Conservation (phyloP, 2,329 filamentous ascomycete genomes). For the Mycocentrospora acerina region DNA sequence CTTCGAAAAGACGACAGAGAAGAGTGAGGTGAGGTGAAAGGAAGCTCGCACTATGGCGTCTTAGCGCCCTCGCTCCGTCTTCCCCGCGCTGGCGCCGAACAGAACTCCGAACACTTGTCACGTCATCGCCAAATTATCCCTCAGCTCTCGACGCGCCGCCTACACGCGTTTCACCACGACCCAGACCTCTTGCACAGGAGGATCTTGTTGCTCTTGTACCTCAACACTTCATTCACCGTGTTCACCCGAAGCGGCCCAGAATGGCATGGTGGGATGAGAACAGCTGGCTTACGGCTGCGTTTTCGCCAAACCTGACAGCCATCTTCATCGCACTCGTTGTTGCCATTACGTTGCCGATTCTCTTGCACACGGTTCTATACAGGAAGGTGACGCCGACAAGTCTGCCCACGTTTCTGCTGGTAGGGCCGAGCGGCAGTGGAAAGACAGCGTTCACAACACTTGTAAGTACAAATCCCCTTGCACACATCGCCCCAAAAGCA, state of each 20-base stretch:
- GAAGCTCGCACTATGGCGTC: slow-evolving; percentile 25
- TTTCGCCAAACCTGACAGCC: slow-evolving; percentile 47
- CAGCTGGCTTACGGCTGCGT: slow-evolving; percentile 50
- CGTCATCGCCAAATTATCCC: slow-evolving; percentile 17
- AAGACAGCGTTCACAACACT: slow-evolving; percentile 88
- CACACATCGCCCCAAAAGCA: not conserved
- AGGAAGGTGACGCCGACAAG: slow-evolving; percentile 60
- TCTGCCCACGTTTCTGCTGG: slow-evolving; percentile 74
- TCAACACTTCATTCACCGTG: not conserved
- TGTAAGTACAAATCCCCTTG: slow-evolving; percentile 45
- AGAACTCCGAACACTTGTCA: slow-evolving; percentile 12
- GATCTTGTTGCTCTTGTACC: not conserved
- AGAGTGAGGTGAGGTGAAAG: slow-evolving; percentile 29
- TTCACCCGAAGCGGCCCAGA: not conserved
- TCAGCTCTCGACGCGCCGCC: slow-evolving; percentile 5
- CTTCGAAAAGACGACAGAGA: slow-evolving; percentile 6
- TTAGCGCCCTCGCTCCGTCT: slow-evolving; percentile 13
- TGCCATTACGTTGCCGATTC: slow-evolving; percentile 70
- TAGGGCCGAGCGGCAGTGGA: slow-evolving; percentile 79
- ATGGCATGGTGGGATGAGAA: slow-evolving; percentile 44
- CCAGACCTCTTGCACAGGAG: too few species aligned
- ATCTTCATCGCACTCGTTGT: slow-evolving; percentile 71
- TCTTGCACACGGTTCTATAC: slow-evolving; percentile 77
- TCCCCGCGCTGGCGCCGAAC: slow-evolving; percentile 15
- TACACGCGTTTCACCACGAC: not conserved